Percentiles rank a stretch among this genome's conserved stretches.
These are phyloP conservation scores for Penicillium sp. DNA, from an alignment of 2,329 filamentous ascomycete genomes.

Conservation along the genomic window DNA sequence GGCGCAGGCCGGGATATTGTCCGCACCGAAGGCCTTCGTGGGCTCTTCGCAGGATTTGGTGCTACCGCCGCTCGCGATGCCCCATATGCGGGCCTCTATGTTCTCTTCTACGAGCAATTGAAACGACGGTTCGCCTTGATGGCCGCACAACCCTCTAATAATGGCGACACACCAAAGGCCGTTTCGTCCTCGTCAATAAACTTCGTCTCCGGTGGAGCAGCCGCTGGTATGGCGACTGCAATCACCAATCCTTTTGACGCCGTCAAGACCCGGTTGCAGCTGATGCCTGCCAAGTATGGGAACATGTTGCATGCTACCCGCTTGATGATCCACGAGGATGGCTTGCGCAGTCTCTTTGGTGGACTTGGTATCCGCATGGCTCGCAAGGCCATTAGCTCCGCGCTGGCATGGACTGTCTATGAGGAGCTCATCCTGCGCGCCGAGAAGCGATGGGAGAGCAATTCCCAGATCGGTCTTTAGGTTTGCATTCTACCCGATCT, in stretches of 20 bases:
- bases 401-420: constrained; percentile 96
- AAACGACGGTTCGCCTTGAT: constrained; percentile 36
- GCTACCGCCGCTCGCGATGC: constrained; percentile 91
- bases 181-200: constrained; percentile 62
- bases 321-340: constrained; percentile 79
- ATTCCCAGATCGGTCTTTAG: constrained; percentile 24
- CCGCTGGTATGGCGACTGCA: constrained; percentile 77
- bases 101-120: constrained; percentile 78
- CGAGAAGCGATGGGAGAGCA: constrained; percentile 45
- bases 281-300: constrained; percentile 76
- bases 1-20: constrained; percentile 73
- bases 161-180: constrained; percentile 18
- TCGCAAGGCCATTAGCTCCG: constrained; percentile 86
- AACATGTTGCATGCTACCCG: constrained; percentile 76
- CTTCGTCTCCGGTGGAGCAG: constrained; percentile 76
- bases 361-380: constrained; percentile 83
- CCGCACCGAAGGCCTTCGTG: constrained; percentile 67
- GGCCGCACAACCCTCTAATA: constrained; percentile 11
- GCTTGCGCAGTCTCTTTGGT: constrained; percentile 75
- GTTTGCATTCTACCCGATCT: not conserved
- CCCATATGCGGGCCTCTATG: constrained; percentile 94
- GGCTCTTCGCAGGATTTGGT: constrained; percentile 91
- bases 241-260: constrained; percentile 97
- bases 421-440: constrained; percentile 84
- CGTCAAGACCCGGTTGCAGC: constrained; percentile 89